Evolutionary conservation across 2,329 filamentous ascomycete genomes (phyloP).

Genomic region (Parastagonospora avenae): DNA sequence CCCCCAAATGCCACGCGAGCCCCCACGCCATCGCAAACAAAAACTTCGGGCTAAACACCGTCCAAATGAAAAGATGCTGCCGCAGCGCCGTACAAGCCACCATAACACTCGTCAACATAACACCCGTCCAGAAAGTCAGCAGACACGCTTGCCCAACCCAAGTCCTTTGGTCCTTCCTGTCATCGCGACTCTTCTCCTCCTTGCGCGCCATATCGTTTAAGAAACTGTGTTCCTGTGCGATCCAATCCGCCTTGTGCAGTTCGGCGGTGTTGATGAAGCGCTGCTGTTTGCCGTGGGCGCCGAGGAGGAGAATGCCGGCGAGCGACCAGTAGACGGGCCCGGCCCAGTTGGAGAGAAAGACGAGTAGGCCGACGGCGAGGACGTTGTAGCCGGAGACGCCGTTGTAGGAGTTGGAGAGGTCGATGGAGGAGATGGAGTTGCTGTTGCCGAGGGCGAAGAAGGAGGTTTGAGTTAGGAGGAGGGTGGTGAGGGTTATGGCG

Average conservation of each 20-base stretch:
- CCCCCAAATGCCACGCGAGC: constrained; percentile 74
- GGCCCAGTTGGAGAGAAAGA: constrained; percentile 90
- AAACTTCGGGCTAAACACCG: constrained; percentile 96
- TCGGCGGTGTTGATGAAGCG: constrained; percentile 23
- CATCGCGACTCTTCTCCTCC: constrained; percentile 15
- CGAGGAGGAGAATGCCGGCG: constrained; percentile 62
- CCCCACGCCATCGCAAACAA: constrained; percentile 91
- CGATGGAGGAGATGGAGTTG: constrained; percentile 94
- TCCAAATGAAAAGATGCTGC: constrained; percentile 97
- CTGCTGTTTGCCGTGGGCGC: constrained; percentile 20
- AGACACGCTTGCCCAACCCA: constrained; percentile 61
- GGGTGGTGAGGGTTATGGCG: constrained; percentile 69
- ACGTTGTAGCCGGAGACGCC: constrained; percentile 83
- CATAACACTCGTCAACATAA: constrained; percentile 77
- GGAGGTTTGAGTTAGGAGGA: constrained; percentile 78
- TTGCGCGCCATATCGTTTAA: constrained; percentile 25
- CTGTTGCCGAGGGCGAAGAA: constrained; percentile 93
- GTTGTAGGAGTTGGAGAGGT: constrained; percentile 94
- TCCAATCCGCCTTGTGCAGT: constrained; percentile 34
- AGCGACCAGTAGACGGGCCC: constrained; percentile 88
- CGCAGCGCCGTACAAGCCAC: constrained; percentile 80
- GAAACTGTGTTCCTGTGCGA: constrained; percentile 34
- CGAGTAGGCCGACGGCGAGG: constrained; percentile 77
- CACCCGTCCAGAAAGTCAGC: constrained; percentile 72
- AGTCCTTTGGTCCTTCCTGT: constrained; percentile 6